A percentile compares a stretch with the other conserved stretches of the same genome.
phyloP scores from a whole-genome alignment of 2,329 filamentous ascomycete genomes.

The Aspergillus floridensis region DNA sequence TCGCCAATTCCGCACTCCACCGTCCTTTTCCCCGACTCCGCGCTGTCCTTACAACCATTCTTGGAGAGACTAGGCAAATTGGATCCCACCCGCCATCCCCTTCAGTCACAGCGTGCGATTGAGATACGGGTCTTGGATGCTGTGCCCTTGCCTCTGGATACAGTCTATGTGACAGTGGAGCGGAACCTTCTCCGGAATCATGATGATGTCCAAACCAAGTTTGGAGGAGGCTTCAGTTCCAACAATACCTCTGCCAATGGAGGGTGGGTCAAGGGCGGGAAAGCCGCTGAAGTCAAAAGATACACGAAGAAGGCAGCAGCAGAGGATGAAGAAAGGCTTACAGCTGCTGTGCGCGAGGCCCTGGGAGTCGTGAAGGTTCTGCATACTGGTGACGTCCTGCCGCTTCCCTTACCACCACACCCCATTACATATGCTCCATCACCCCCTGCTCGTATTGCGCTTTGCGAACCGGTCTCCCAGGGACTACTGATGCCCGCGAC shows the following conservation, averaged over 20 bases:
- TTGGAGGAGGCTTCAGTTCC: slow-evolving; percentile 62
- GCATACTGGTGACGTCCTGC: slow-evolving; percentile 79
- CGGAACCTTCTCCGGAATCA: slow-evolving; percentile 74
- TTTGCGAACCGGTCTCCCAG: slow-evolving; percentile 94
- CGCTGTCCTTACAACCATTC: slow-evolving; percentile 78
- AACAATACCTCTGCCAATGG: slow-evolving; percentile 40
- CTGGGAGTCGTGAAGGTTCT: slow-evolving; percentile 71
- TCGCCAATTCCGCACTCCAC: slow-evolving; percentile 70
- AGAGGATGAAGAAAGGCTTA: slow-evolving; percentile 58
- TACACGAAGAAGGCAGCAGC: slow-evolving; percentile 34
- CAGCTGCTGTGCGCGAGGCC: slow-evolving; percentile 68
- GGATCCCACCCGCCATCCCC: slow-evolving; percentile 71
- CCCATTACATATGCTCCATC: slow-evolving; percentile 81
- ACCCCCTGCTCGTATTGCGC: slow-evolving; percentile 79
- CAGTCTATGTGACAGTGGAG: slow-evolving; percentile 82
- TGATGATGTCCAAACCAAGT: slow-evolving; percentile 78
- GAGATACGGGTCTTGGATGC: slow-evolving; percentile 83
- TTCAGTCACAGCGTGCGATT: slow-evolving; percentile 71
- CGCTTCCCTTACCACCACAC: slow-evolving; percentile 72
- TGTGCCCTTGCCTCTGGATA: slow-evolving; percentile 74
- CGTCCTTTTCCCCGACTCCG: slow-evolving; percentile 68
- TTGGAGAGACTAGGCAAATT: slow-evolving; percentile 69
- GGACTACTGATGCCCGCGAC: slow-evolving; percentile 74
- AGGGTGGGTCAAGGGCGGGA: slow-evolving; percentile 35
- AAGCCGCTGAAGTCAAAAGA: slow-evolving; percentile 30